Evolutionary conservation across 495 filamentous ascomycete genomes (phyloP), one percentile per base, ranked within the genome.

Genomic region (Tuber magnatum): DNA sequence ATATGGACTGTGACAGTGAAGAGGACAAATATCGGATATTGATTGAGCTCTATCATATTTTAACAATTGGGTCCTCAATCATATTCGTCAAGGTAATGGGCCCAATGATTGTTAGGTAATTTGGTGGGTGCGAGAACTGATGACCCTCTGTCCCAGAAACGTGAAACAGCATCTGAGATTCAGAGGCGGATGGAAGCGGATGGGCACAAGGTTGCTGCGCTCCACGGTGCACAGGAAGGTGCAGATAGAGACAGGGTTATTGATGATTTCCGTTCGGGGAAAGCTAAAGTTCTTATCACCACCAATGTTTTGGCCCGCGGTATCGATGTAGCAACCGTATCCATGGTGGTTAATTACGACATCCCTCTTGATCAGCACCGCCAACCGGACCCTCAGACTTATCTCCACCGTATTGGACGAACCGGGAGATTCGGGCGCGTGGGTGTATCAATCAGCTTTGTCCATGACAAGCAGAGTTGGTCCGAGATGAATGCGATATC

Each of bases 251-350:
- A 99, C 81, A 83, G 85, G 0, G 88, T 98, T 76, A 92, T 99
- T 76, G 92, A 97, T 80, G 85, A 90, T 20, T 99, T 98, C 90
- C 91, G 95, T 75, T 87, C 83, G 35, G 94, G 94, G 71, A 86
- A 89, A 40, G 92, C 93, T 72, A 99, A 98, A 86, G 95, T 99
- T n/a, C 90, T 99, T 74, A 97, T 98, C 81, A 94, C 96, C 0
- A 99, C 96, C 79, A 98, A 99, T 82, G 94, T 99, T 51, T 89
- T 99, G 71, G 92, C 96, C 9, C 93, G 96, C 81, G 96, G 96
- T 80, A 97, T 99, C 76, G 96, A 99, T 84, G 94, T 99, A 18
- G 93, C 93, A 43, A 94, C 94, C 32, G 96, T 98, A 4, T 96
- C 93, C 28, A 92, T 99, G 88, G 96, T 99, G 46, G 91, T 99